A percentile compares a stretch with the other conserved stretches of the same genome.
Evolutionary conservation across 116 monocot genomes (phyloP).

Genomic region (Cymodocea nodosa): DNA sequence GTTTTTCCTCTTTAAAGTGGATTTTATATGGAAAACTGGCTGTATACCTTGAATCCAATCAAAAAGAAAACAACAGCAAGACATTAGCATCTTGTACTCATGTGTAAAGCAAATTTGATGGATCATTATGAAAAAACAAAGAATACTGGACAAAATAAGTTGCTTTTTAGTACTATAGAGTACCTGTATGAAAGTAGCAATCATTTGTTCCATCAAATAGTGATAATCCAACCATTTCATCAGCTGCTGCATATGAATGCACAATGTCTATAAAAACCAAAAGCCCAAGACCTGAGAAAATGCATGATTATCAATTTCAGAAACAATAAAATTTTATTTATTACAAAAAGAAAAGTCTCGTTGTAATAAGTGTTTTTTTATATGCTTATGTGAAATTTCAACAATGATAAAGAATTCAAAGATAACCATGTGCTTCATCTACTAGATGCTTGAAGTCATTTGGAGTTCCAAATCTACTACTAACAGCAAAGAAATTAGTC

Average conservation of each 20-base stretch:
- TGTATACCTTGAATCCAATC: too few species aligned
- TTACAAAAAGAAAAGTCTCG: too few species aligned
- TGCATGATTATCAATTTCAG: too few species aligned
- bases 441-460: slow-evolving; percentile 93
- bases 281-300: slow-evolving; percentile 65
- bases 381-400: too few species aligned
- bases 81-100: too few species aligned
- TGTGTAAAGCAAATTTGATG: too few species aligned
- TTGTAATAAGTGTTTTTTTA: too few species aligned
- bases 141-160: background rate
- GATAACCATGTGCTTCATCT: slow-evolving; percentile 91
- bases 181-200: slow-evolving; percentile 92
- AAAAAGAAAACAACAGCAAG: too few species aligned
- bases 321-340: too few species aligned
- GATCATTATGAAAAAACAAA: too few species aligned
- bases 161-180: background rate
- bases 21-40: too few species aligned
- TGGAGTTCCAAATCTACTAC: slow-evolving; percentile 97
- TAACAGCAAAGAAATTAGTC: slow-evolving; percentile 96
- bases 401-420: background rate
- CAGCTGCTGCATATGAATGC: slow-evolving; percentile 93
- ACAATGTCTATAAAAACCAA: slow-evolving; percentile 85
- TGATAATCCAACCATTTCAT: slow-evolving; percentile 77
- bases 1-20: too few species aligned
- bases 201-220: slow-evolving; percentile 97